These are phyloP conservation scores for Lathyrus tuberosus DNA, from an alignment of 306 rosid species.

Conservation along the genomic window DNA sequence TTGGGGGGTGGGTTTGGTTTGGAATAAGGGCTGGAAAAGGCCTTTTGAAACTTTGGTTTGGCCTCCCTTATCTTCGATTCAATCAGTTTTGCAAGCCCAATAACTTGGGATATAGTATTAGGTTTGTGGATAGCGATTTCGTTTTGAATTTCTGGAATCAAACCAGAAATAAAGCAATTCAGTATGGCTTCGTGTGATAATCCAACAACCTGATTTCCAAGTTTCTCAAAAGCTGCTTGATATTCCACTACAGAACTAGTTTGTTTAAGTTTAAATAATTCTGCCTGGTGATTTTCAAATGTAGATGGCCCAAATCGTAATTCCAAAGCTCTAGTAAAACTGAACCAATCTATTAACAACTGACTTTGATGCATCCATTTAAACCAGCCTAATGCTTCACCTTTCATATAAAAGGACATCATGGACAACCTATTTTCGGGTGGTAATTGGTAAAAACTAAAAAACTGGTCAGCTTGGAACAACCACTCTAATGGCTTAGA, in stretches of 20 bases:
- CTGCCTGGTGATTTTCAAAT: not conserved
- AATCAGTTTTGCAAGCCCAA: too few relatives aligned
- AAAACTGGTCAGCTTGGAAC: too few relatives aligned
- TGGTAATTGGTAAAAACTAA: not conserved
- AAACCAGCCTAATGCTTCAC: not conserved
- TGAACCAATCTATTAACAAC: not conserved
- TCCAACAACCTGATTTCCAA: not conserved
- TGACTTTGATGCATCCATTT: not conserved
- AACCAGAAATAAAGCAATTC: not conserved
- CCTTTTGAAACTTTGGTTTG: too few relatives aligned
- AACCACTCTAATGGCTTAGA: not conserved
- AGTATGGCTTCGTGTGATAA: not conserved
- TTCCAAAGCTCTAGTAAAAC: not conserved
- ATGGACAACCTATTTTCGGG: not conserved
- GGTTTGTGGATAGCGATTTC: not conserved
- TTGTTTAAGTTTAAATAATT: not conserved
- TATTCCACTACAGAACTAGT: not conserved
- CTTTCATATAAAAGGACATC: not conserved
- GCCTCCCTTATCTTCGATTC: too few relatives aligned
- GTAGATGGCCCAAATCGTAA: not conserved
- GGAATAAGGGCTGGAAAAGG: too few relatives aligned
- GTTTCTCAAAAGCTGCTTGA: too few relatives aligned
- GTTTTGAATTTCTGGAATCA: not conserved
- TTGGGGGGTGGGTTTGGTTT: accelerated
- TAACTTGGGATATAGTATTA: not conserved